Evolutionary conservation across 1,139 yeast genomes (phyloP), one percentile per base, ranked within the genome.

Genomic region (Scheffersomyces titani): DNA sequence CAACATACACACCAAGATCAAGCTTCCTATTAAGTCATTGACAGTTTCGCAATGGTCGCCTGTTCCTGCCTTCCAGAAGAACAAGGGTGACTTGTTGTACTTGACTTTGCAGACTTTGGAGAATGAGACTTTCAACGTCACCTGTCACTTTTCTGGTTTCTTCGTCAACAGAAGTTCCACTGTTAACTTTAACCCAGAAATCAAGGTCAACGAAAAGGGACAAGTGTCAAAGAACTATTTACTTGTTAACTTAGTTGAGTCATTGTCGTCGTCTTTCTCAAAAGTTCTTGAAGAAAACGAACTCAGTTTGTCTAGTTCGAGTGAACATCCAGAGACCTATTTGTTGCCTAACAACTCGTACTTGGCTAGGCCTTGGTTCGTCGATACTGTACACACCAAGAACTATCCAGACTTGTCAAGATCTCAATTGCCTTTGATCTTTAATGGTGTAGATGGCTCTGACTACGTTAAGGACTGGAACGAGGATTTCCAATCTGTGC

Each of bases 21-120:
- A 67, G 57, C 63, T 70, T 22, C 83, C 84, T 36, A 77, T 92
- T 59, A 82, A 80, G 61, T 80, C 88, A 0, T 75, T 89, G 54
- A 76, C 81, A 55, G 70, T 92, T 52, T 90, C 97, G n/a, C 85
- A 86, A 57, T 93, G 97, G 96, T 88, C 91, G 61, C 96, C 97
- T 13, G 92, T 89, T 19, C 92, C 97, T n/a, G 78, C 86, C 6
- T 77, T 81, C 51, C 87, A 83, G 68, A 76, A 77, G 57, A 61
- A 81, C 40, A 84, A 82, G 68, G 99, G 98, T 30, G 97, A 93
- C 68, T 78, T 93, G 66, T 77, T 89, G 58, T 94, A 94, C 71
- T 78, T 94, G 65, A 84, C 85, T 55, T 80, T 86, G 52, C 88
- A 85, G 66, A 90, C 98, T 48, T 78, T 90, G 62, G 98, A 94